Evolutionary conservation across 2,329 filamentous ascomycete genomes (phyloP), one percentile per base, ranked within the genome.

Genomic region (Fusarium redolens): DNA sequence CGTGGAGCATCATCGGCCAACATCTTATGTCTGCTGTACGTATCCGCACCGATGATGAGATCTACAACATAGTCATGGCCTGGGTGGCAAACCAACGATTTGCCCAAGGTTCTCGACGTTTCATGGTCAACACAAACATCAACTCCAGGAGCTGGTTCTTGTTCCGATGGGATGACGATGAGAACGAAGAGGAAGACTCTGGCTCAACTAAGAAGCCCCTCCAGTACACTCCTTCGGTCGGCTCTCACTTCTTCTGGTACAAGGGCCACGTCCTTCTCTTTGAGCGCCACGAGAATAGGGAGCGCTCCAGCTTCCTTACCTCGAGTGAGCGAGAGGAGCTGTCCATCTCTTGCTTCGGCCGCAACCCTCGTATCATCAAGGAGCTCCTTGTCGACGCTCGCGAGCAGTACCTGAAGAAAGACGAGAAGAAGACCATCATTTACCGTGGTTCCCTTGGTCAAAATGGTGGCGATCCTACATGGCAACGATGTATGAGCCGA

Each of bases 11-110:
- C 43, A 71, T 91, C 35, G 84, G 87, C 45, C 75, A 82, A 10
- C 83, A 92, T 74, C 86, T 92, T 74, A 90, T 92, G 85, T 92
- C 89, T 6, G 89, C 87, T 3, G 91, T 91, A 22, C 89, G 91
- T 73, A 88, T 94, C 43, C 87, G 90, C 48, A 86, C 89, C 33
- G 91, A 93, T 64, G 92, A 94, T 74, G 92, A 93, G 78, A 89
- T 92, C 63, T 93, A 92, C 83, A 91, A 91, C 77, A 92, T 92
- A 76, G 77, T 93, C 44, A 92, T 93, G 90, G 86, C 85, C 31
- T 93, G 92, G 92, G 86, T 93, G 5, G 86, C 91, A 4, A 81
- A 84, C 38, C 91, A 93, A 79, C 79, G 82, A 7, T 92, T 93
- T 72, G 85, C 90, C 25, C 85, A 87, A 68, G 82, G 83, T 9